Evolutionary conservation across 768 basidiomycete genomes (phyloP).

Genomic region (Mycena chlorophos): DNA sequence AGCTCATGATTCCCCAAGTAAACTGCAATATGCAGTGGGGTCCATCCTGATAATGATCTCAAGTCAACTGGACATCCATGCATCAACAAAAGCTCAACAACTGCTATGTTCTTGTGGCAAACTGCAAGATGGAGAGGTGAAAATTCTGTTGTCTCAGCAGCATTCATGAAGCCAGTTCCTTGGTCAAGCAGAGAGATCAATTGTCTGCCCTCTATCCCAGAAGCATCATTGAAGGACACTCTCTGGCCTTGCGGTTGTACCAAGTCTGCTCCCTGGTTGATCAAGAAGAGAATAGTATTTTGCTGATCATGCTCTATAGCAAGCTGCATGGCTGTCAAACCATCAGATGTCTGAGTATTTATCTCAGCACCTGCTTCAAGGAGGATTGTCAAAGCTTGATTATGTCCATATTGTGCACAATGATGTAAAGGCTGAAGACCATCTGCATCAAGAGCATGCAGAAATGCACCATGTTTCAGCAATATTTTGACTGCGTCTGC

Average conservation of each 20-base stretch:
- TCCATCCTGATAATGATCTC: conserved; percentile 5
- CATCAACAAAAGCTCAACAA: not conserved
- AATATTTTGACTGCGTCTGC: not conserved
- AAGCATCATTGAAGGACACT: conserved; percentile 7
- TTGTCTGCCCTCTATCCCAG: conserved; percentile 2
- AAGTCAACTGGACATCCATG: conserved; percentile 7
- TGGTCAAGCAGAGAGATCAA: conserved; percentile 3
- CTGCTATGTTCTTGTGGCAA: not conserved
- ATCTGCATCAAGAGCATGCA: conserved; percentile 6
- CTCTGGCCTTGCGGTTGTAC: not conserved
- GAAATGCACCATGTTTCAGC: not conserved
- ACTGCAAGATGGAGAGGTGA: conserved; percentile 12
- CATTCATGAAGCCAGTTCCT: conserved; percentile 4
- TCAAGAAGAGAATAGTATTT: conserved; percentile 9
- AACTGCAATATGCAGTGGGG: conserved; percentile 13
- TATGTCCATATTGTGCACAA: conserved; percentile 18
- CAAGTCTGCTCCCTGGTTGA: conserved; percentile 17
- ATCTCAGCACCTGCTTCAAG: conserved; percentile 7
- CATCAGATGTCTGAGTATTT: conserved; percentile 1
- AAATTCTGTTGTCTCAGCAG: not conserved
- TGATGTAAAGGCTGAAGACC: conserved; percentile 11
- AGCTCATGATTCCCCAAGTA: conserved; percentile 4
- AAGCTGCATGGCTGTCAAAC: conserved; percentile 10
- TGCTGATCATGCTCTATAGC: conserved; percentile 8
- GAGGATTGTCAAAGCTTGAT: conserved; percentile 2